These are phyloP conservation scores for Carallia pectinifolia DNA, from an alignment of 345 rosid species.

Conservation along the genomic window DNA sequence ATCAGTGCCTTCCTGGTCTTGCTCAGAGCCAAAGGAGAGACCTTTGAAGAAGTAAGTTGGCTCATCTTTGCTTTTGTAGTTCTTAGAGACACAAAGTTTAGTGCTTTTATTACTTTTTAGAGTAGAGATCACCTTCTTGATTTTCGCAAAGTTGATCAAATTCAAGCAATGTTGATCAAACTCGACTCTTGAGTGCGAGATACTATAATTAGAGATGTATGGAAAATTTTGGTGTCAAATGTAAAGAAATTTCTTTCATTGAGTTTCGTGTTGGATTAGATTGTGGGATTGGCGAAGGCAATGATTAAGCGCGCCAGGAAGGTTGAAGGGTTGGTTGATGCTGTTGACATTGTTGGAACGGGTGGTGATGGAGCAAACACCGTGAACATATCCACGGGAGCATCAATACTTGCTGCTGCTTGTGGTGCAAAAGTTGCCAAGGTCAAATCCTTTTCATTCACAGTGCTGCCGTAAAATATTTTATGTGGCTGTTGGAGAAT, in stretches of 20 bases:
- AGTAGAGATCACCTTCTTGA: background rate
- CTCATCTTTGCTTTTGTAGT: background rate
- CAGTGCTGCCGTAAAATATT: too few species aligned
- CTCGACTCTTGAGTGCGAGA: too few species aligned
- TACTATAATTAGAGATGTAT: too few species aligned
- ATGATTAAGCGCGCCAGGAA: slow-evolving; percentile 74
- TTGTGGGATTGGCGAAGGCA: slow-evolving; percentile 82
- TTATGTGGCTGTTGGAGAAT: too few species aligned
- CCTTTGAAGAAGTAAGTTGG: slow-evolving; percentile 67
- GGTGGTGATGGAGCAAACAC: slow-evolving; percentile 98
- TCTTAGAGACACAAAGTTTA: background rate
- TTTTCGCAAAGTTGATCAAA: too few species aligned
- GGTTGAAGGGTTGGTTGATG: slow-evolving; percentile 74
- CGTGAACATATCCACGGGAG: slow-evolving; percentile 91
- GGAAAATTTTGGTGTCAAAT: too few species aligned
- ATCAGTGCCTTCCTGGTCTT: slow-evolving; percentile 88
- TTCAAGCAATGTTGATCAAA: too few species aligned
- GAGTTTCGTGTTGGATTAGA: slow-evolving; percentile 26
- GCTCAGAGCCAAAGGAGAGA: slow-evolving; percentile 95
- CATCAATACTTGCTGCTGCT: slow-evolving; percentile 91
- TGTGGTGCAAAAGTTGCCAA: slow-evolving; percentile 97
- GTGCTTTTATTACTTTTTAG: background rate
- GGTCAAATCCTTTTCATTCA: slow-evolving; percentile 32
- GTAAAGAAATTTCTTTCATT: background rate
- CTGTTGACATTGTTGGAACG: slow-evolving; percentile 87